phyloP scores from a whole-genome alignment of 2,329 filamentous ascomycete genomes.

The Verticillium tricorpus region DNA sequence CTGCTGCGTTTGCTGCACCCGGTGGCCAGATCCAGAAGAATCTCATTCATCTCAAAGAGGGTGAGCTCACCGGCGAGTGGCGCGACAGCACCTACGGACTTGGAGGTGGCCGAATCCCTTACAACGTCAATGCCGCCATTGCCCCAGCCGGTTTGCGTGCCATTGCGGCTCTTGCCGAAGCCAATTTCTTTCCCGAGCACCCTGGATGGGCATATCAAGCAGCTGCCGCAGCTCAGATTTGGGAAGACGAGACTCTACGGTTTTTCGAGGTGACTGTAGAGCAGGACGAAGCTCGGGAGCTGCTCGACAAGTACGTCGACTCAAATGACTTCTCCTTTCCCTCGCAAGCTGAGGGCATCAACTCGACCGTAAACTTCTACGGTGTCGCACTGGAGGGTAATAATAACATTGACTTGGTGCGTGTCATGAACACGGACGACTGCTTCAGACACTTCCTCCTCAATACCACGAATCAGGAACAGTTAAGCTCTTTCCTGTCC shows the following conservation, averaged over 20 bases:
- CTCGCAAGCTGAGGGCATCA: background rate
- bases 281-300: slow-evolving; percentile 31
- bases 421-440: slow-evolving; percentile 60
- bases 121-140: slow-evolving; percentile 60
- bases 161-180: slow-evolving; percentile 46
- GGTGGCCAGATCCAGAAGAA: slow-evolving; percentile 44
- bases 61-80: slow-evolving; percentile 56
- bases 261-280: slow-evolving; percentile 50
- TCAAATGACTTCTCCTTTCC: slow-evolving; percentile 9
- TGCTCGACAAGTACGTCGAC: slow-evolving; percentile 43
- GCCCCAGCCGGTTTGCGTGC: slow-evolving; percentile 57
- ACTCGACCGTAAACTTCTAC: slow-evolving; percentile 45
- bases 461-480: slow-evolving; percentile 52
- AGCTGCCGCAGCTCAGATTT: slow-evolving; percentile 48
- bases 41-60: slow-evolving; percentile 52
- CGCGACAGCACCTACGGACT: slow-evolving; percentile 56
- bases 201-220: slow-evolving; percentile 41
- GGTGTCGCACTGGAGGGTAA: slow-evolving; percentile 52
- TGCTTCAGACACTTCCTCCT: slow-evolving; percentile 60
- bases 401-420: slow-evolving; percentile 41
- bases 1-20: slow-evolving; percentile 45
- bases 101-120: slow-evolving; percentile 59
- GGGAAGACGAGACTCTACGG: slow-evolving; percentile 55
- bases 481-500: slow-evolving; percentile 52
- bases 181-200: slow-evolving; percentile 46